Conservation (phyloP, 2,329 filamentous ascomycete genomes). For the Didymellaceae sp. region DNA sequence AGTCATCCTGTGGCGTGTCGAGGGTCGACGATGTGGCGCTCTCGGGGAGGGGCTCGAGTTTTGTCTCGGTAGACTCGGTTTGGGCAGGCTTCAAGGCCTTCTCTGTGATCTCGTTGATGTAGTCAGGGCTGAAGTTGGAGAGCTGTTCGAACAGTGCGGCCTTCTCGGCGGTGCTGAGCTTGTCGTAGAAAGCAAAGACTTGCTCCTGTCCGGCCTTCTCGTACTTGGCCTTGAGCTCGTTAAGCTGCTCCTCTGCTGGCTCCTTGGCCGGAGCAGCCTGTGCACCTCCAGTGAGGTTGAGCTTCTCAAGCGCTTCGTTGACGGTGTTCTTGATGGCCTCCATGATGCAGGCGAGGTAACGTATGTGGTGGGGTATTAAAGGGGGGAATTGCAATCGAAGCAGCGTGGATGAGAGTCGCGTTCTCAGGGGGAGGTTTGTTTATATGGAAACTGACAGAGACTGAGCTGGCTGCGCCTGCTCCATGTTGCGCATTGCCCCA, state of each 20-base stretch:
- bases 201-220: slow-evolving; percentile 77
- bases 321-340: slow-evolving; percentile 51
- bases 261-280: slow-evolving; percentile 51
- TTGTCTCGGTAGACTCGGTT: slow-evolving; percentile 58
- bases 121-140: slow-evolving; percentile 77
- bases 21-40: slow-evolving; percentile 88
- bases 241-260: slow-evolving; percentile 70
- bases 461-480: slow-evolving; percentile 26
- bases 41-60: slow-evolving; percentile 86
- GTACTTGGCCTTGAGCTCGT: slow-evolving; percentile 74
- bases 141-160: slow-evolving; percentile 82
- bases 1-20: slow-evolving; percentile 79
- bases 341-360: slow-evolving; percentile 47
- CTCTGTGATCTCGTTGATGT: slow-evolving; percentile 87
- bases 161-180: slow-evolving; percentile 75
- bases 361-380: slow-evolving; percentile 19
- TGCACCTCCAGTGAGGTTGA: slow-evolving; percentile 47
- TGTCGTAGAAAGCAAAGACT: slow-evolving; percentile 87
- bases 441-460: slow-evolving; percentile 14
- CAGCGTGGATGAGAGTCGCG: not conserved
- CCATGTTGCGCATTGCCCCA: slow-evolving; percentile 38
- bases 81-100: slow-evolving; percentile 80
- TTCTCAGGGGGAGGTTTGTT: slow-evolving; percentile 10
- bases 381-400: slow-evolving; percentile 19
- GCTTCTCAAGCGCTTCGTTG: slow-evolving; percentile 52